phyloP scores from a whole-genome alignment of 768 basidiomycete species.

The Lactarius akahatsu region DNA sequence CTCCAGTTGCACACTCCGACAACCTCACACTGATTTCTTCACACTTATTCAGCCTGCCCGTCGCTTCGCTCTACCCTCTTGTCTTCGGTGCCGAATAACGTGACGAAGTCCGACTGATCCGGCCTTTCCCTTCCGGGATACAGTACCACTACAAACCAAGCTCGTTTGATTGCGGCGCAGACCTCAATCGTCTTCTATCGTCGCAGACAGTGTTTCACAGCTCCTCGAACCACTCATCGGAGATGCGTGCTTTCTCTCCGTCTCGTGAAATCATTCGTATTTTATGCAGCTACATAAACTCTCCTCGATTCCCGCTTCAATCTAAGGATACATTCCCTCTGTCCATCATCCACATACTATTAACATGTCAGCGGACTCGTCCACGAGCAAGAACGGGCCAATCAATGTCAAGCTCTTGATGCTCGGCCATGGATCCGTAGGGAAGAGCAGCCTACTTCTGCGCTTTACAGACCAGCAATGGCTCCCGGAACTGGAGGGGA shows the following conservation, averaged over 20 bases:
- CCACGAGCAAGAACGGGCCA: constrained; percentile 34
- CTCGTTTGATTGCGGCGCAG: not conserved
- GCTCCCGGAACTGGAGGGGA: constrained; percentile 84
- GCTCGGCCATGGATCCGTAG: constrained; percentile 85
- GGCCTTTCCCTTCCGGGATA: not conserved
- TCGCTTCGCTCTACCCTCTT: not conserved
- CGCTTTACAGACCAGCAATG: constrained; percentile 95
- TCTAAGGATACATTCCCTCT: not conserved
- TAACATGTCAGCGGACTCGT: not conserved
- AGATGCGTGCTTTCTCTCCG: not conserved
- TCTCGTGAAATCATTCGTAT: not conserved
- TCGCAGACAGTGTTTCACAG: not conserved
- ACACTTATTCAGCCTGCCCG: not conserved
- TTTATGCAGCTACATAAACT: not conserved
- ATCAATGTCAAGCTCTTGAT: constrained; percentile 80
- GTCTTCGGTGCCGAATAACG: not conserved
- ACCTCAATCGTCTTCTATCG: not conserved
- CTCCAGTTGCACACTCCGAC: not conserved
- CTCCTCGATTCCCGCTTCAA: not conserved
- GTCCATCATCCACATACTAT: not conserved
- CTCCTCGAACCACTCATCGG: not conserved
- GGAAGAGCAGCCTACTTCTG: constrained; percentile 85
- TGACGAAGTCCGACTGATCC: constrained; percentile 1
- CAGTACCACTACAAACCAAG: not conserved
- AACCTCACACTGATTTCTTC: too few species aligned